Base-by-base conservation (phyloP, 768 basidiomycete genomes). In the Boletus tylopilopsis region DNA sequence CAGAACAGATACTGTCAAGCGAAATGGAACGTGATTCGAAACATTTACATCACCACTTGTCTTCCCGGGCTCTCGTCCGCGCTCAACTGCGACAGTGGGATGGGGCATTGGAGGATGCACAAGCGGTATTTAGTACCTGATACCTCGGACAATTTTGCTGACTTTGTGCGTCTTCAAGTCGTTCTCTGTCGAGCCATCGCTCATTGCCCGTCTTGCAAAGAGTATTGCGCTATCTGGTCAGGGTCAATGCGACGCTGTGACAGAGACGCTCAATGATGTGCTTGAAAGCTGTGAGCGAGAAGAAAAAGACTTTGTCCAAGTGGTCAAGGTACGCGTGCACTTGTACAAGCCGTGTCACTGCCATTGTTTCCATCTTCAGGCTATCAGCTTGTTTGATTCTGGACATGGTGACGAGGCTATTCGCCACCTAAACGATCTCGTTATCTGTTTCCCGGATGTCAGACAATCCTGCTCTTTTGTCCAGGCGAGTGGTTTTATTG, bases 51-150 rank as follows among this genome's bases (percentile, higher is more conserved):
- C 44, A 39, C 23, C 25, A 43, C 46, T 33, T 49, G 24, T 53
- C 53, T 12, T 59, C 53, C n/a, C 37, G 60, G 21, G 53, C 60
- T 15, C 37, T 61, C 7, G 13, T 61, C 15, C 56, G 53, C 8
- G 39, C 41, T 13, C 56, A 42, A 5, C 16, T 50, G 21, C 19
- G 18, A 23, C 36, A 45, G n/a, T 58, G 53, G 49, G 43, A 44
- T 19, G 35, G 7, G 7, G 60, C 60, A 18, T 30, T 56, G 27
- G 39, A 55, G 1, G 60, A 61, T 11, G 49, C 44, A 16, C 41
- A 59, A 4, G 15, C 13, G 46, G 60, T 62, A 50, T 32, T 0
- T 38, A 11, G 1, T 1, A 27, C 39, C 8, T 33, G 19, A 32
- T 24, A 11, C 12, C 15, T 29, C 16, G 2, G 15, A 7, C 12